A percentile compares a stretch with the other conserved stretches of the same genome.
Conservation (phyloP, 176 grass and related monocot genomes). For the Stipa capillata region DNA sequence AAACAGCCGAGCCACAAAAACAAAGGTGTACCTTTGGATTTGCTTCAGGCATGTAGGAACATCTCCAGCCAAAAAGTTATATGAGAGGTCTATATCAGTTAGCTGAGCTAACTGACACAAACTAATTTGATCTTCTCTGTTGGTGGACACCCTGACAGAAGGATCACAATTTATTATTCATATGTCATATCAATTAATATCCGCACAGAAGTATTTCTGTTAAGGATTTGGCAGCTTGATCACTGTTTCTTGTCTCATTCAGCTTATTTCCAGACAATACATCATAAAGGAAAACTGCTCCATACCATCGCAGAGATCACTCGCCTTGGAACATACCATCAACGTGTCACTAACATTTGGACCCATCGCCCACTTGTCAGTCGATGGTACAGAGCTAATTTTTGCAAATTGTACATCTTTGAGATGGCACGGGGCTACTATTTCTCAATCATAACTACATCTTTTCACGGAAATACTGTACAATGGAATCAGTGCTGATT, state of each 20-base stretch:
- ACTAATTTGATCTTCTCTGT: conserved; percentile 31
- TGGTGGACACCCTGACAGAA: conserved; percentile 33
- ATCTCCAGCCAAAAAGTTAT: conserved; percentile 69
- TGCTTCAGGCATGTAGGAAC: conserved; percentile 61
- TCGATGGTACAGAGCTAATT: no score
- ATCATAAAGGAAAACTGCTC: no score
- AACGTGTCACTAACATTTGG: no score
- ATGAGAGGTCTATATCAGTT: conserved; percentile 62
- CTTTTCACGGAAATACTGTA: neutral
- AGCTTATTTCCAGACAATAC: conserved; percentile 8
- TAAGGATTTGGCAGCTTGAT: conserved; percentile 1
- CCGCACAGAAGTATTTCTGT: neutral
- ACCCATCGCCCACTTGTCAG: no score
- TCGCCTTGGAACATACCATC: no score
- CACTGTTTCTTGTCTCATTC: neutral
- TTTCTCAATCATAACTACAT: neutral
- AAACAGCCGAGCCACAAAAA: conserved; percentile 12
- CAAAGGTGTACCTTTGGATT: conserved; percentile 57
- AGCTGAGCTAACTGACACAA: conserved; percentile 60
- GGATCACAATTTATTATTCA: neutral
- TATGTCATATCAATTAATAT: neutral
- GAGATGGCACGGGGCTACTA: no score
- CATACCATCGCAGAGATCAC: no score
- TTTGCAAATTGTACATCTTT: no score
- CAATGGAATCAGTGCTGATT: neutral